Conservation (phyloP, 169 alveolate genomes). For the Cystoisospora suis region DNA sequence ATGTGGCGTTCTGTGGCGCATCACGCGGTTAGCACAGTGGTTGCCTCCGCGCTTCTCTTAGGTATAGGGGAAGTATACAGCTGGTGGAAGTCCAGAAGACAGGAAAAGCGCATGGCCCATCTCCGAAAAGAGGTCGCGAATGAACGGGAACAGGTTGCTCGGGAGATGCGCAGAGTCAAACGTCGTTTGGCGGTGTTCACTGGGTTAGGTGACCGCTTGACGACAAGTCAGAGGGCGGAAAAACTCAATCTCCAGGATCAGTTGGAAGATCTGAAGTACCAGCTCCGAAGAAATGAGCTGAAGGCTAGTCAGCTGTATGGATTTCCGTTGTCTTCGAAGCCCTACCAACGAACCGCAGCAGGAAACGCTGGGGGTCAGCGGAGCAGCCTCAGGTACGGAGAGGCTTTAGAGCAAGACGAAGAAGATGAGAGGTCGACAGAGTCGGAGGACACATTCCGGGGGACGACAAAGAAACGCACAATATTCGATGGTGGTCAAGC, state of each 20-base stretch:
- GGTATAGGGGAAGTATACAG: background rate
- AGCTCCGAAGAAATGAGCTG: background rate
- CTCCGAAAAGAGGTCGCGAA: background rate
- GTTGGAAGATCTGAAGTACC: background rate
- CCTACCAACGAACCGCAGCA: too few species aligned
- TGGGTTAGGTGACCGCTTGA: background rate
- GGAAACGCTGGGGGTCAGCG: background rate
- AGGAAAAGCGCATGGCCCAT: background rate
- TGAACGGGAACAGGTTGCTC: background rate
- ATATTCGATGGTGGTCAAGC: too few species aligned
- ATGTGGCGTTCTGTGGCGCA: background rate
- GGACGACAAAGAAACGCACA: background rate
- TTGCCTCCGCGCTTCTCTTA: background rate
- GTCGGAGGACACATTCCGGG: too few species aligned
- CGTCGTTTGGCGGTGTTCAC: background rate
- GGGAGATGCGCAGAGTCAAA: background rate
- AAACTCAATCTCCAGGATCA: background rate
- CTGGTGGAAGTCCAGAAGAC: background rate
- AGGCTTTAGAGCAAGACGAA: background rate
- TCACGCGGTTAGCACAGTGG: background rate
- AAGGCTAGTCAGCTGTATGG: background rate
- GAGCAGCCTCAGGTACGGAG: background rate
- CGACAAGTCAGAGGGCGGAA: slow-evolving; percentile 4
- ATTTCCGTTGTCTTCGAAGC: too few species aligned
- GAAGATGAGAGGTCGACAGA: background rate